These are phyloP conservation scores for Ogataea thermomethanolica DNA, from an alignment of 805 yeast species.

Conservation along the genomic window DNA sequence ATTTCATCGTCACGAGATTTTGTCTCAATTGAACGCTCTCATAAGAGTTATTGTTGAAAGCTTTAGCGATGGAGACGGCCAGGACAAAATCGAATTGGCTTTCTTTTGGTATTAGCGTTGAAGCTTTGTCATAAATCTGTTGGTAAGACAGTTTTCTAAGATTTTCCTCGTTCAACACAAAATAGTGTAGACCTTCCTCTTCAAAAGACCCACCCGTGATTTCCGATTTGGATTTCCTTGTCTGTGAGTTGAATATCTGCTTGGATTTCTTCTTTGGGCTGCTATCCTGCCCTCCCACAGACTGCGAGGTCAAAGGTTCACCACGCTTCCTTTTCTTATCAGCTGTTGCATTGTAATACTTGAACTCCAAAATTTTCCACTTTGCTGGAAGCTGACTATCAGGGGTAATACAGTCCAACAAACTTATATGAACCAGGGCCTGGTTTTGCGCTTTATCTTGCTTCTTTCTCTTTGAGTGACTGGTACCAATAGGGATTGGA, in stretches of 20 bases:
- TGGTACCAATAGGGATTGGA: constrained; percentile 13
- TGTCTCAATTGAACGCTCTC: constrained; percentile 55
- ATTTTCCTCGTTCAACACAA: constrained; percentile 51
- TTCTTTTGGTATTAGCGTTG: constrained; percentile 55
- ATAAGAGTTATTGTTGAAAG: constrained; percentile 54
- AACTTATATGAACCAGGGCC: constrained; percentile 24
- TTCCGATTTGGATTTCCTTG: constrained; percentile 21
- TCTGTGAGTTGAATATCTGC: constrained; percentile 22
- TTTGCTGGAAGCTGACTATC: constrained; percentile 43
- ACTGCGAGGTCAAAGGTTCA: constrained; percentile 1
- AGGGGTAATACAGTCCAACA: constrained; percentile 31
- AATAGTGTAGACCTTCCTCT: constrained; percentile 49
- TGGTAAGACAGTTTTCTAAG: constrained; percentile 52
- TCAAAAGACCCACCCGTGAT: constrained; percentile 13
- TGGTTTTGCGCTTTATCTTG: constrained; percentile 11
- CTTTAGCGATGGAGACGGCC: constrained; percentile 63
- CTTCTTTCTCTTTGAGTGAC: constrained; percentile 27
- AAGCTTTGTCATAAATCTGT: constrained; percentile 62
- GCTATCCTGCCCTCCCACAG: constrained; percentile 11
- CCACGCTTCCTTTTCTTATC: constrained; percentile 3
- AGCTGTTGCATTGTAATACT: constrained; percentile 41
- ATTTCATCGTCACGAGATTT: constrained; percentile 58
- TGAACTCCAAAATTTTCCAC: constrained; percentile 55
- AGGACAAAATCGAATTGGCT: constrained; percentile 61
- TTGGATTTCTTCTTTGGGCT: constrained; percentile 15